Evolutionary conservation across 768 basidiomycete genomes (phyloP).

Genomic region (Rhizopogon vesiculosus): DNA sequence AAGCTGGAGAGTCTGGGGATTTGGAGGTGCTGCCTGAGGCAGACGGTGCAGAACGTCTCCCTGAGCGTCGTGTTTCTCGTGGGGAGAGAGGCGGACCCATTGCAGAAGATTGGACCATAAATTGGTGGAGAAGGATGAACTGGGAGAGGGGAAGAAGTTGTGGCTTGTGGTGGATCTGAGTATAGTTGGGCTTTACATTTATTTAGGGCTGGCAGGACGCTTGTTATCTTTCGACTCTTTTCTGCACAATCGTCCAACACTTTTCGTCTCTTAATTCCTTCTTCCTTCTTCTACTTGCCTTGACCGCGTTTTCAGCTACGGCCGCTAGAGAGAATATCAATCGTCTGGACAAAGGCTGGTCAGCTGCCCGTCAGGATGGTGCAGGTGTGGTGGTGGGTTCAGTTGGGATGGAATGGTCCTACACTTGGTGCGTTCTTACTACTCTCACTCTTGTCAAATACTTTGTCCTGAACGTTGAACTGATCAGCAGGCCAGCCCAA

Average conservation of each 20-base stretch:
- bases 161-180: conserved; percentile 2
- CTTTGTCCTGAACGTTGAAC: neutral
- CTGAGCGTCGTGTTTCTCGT: conserved; percentile 73
- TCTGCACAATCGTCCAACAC: conserved; percentile 4
- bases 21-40: conserved; percentile 64
- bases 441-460: neutral
- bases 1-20: conserved; percentile 65
- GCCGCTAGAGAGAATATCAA: neutral
- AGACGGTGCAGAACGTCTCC: conserved; percentile 65
- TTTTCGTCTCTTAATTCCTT: conserved; percentile 1
- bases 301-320: neutral
- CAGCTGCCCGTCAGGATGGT: neutral
- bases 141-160: conserved; percentile 5
- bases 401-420: neutral
- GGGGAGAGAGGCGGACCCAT: conserved; percentile 81
- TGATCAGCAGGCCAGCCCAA: too few species aligned
- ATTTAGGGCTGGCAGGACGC: conserved; percentile 32
- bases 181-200: conserved; percentile 17
- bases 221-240: conserved; percentile 11
- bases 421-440: neutral
- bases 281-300: neutral
- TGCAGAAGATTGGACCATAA: conserved; percentile 59
- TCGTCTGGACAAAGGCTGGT: neutral
- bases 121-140: conserved; percentile 10
- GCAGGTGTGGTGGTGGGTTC: neutral